Evolutionary conservation across 257 asterid species (phyloP), one percentile per base, ranked within the genome.

Genomic region (Hygrophila difformis): DNA sequence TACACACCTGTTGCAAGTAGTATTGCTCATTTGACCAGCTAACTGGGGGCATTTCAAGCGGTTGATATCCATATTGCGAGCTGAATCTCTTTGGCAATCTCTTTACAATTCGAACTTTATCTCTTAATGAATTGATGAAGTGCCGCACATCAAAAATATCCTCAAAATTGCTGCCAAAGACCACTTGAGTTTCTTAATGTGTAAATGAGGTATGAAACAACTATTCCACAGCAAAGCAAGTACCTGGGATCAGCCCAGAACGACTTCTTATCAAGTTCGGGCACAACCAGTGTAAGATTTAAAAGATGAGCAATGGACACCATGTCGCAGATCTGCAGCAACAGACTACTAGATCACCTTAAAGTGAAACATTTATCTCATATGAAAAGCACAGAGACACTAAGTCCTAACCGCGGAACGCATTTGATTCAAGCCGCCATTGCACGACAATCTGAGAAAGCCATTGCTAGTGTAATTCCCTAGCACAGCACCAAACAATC

Each of bases 241-340:
- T 81, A 91, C 99, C 99, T 91, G 41, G 82, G 95, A 68, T 91
- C 97, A 51, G 99, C 82, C 99, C 99, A 91, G 69, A 91, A 91
- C 37, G 99, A 86, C 60, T 81, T 65, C 78, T 86, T 91, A 54
- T 91, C 99, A 39, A 91, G 99, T 71, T 91, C 85, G 3, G 99
- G 99, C 55, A 91, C 86, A 55, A 91, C 76, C 81, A 75, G 46
- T 2, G 97, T 91, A 54, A 91, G 93, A 68, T 91, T 91, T 72
- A 91, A 58, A 55, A 83, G 81, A 47, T 94, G 94, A 37, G 97
- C 99, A 60, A 91, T 60, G 15, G 77, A 56, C 62, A 91, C 97
- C 99, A 91, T 91, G 79, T 91, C 99, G 62, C 97, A 91, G 44
- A 91, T 91, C 99, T 91, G 69, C 56, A 65, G 66, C 44, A 41